Evolutionary conservation across 148 eudicot species (phyloP).

Genomic region (Nepenthes mirabilis): DNA sequence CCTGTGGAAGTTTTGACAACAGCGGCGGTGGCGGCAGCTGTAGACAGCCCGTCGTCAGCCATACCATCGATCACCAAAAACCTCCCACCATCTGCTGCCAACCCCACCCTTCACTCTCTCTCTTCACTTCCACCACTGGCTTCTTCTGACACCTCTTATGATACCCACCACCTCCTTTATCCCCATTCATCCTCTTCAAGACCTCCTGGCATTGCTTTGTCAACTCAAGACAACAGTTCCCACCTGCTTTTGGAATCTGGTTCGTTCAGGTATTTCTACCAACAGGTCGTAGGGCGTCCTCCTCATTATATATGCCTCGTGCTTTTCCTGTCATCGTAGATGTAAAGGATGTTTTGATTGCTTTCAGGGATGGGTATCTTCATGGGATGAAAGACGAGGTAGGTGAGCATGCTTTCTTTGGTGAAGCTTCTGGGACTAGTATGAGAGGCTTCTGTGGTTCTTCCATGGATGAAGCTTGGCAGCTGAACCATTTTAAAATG

Average conservation of each 20-base stretch:
- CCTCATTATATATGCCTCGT: not conserved
- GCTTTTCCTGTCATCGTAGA: not conserved
- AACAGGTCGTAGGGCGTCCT: not conserved
- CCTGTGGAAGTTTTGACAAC: slow-evolving; percentile 71
- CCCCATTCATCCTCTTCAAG: slow-evolving; percentile 28
- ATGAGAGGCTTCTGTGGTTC: slow-evolving; percentile 21
- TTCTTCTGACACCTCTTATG: slow-evolving; percentile 13
- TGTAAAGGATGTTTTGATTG: not conserved
- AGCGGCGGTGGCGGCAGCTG: not conserved
- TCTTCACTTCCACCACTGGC: slow-evolving; percentile 10
- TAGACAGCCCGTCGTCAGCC: slow-evolving; percentile 7
- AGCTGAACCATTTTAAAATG: slow-evolving; percentile 1
- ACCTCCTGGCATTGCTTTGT: slow-evolving; percentile 5
- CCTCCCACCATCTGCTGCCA: not conserved
- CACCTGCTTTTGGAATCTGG: slow-evolving; percentile 5
- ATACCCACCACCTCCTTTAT: slow-evolving; percentile 17
- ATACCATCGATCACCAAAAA: slow-evolving; percentile 22
- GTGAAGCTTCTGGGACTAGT: slow-evolving; percentile 20
- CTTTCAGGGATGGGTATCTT: slow-evolving; percentile 26
- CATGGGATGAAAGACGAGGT: slow-evolving; percentile 30
- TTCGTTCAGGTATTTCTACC: slow-evolving; percentile 9
- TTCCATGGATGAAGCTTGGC: slow-evolving; percentile 18
- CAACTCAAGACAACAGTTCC: slow-evolving; percentile 5
- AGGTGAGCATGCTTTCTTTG: slow-evolving; percentile 40
- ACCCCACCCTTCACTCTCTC: slow-evolving; percentile 12